These are phyloP conservation scores for Ramularia collo-cygni DNA, from an alignment of 2,329 filamentous ascomycete genomes.

Conservation along the genomic window DNA sequence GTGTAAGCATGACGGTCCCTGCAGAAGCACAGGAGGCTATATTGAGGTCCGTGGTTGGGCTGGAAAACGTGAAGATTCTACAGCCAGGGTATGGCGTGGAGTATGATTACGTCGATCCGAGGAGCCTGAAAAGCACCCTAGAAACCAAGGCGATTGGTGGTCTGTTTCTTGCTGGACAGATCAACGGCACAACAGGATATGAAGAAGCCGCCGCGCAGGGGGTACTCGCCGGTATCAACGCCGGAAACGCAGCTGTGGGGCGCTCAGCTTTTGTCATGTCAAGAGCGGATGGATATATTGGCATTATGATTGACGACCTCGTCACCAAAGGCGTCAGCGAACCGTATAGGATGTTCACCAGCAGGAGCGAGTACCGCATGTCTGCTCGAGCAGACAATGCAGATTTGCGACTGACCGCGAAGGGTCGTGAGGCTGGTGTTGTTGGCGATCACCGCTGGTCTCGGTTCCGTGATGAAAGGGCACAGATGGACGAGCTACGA, in stretches of 20 bases:
- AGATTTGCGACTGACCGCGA: slow-evolving; percentile 73
- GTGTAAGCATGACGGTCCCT: slow-evolving; percentile 93
- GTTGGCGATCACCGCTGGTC: slow-evolving; percentile 74
- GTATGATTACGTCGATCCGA: slow-evolving; percentile 96
- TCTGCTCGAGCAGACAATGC: slow-evolving; percentile 89
- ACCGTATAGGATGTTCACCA: slow-evolving; percentile 97
- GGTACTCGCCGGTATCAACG: slow-evolving; percentile 87
- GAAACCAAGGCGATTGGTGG: slow-evolving; percentile 90
- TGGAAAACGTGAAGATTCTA: slow-evolving; percentile 85
- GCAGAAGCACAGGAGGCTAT: slow-evolving; percentile 77
- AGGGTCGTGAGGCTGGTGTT: slow-evolving; percentile 69
- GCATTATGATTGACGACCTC: slow-evolving; percentile 97
- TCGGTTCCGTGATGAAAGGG: slow-evolving; percentile 57
- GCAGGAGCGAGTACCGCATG: slow-evolving; percentile 91
- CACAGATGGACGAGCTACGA: slow-evolving; percentile 62
- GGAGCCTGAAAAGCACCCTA: slow-evolving; percentile 76
- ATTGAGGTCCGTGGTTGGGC: slow-evolving; percentile 77
- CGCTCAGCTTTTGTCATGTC: slow-evolving; percentile 62
- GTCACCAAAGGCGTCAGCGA: slow-evolving; percentile 95
- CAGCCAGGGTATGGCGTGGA: slow-evolving; percentile 96
- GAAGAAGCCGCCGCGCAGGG: slow-evolving; percentile 96
- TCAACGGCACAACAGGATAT: slow-evolving; percentile 97
- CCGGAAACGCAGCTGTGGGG: slow-evolving; percentile 68
- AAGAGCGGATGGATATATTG: slow-evolving; percentile 88
- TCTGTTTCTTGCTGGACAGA: slow-evolving; percentile 88